Conservation (phyloP, 2,329 filamentous ascomycete species). For the Cucurbitaria berberidis region DNA sequence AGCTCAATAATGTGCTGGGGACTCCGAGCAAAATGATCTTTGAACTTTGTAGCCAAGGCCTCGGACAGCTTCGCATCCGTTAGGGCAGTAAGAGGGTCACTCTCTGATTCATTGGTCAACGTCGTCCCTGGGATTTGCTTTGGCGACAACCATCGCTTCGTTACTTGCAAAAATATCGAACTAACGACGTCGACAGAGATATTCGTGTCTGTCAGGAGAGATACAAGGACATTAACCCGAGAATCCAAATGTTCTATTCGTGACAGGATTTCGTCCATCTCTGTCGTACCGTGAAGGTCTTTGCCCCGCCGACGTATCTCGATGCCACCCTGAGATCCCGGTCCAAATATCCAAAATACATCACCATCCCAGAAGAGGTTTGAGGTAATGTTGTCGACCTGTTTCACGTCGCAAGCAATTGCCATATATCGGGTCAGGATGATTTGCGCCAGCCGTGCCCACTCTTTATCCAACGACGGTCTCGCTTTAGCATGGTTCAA, state of each 20-base stretch:
- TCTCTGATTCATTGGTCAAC: slow-evolving; percentile 38
- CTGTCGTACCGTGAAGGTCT: slow-evolving; percentile 71
- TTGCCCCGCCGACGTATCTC: slow-evolving; percentile 68
- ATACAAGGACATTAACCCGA: slow-evolving; percentile 31
- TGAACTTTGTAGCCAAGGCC: slow-evolving; percentile 67
- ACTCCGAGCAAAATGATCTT: slow-evolving; percentile 67
- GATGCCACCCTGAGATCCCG: slow-evolving; percentile 56
- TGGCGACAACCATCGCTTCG: slow-evolving; percentile 62
- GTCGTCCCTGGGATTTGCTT: slow-evolving; percentile 11
- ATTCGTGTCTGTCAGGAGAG: slow-evolving; percentile 55
- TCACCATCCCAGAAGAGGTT: slow-evolving; percentile 64
- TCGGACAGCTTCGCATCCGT: slow-evolving; percentile 68
- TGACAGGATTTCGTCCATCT: slow-evolving; percentile 71
- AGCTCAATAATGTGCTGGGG: slow-evolving; percentile 70
- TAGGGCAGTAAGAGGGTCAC: slow-evolving; percentile 58
- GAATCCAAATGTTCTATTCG: slow-evolving; percentile 37
- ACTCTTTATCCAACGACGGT: slow-evolving; percentile 33
- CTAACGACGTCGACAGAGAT: slow-evolving; percentile 63
- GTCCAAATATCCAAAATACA: slow-evolving; percentile 61
- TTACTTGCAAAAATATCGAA: slow-evolving; percentile 65
- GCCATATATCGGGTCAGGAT: slow-evolving; percentile 58
- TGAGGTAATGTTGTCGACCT: slow-evolving; percentile 57
- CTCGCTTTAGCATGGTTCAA: slow-evolving; percentile 57
- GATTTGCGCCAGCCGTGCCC: slow-evolving; percentile 27
- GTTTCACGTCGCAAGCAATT: slow-evolving; percentile 60